Percentiles rank a stretch among this genome's conserved stretches.
These are phyloP conservation scores for Adansonia digitata DNA, from an alignment of 345 rosid species.

Conservation along the genomic window DNA sequence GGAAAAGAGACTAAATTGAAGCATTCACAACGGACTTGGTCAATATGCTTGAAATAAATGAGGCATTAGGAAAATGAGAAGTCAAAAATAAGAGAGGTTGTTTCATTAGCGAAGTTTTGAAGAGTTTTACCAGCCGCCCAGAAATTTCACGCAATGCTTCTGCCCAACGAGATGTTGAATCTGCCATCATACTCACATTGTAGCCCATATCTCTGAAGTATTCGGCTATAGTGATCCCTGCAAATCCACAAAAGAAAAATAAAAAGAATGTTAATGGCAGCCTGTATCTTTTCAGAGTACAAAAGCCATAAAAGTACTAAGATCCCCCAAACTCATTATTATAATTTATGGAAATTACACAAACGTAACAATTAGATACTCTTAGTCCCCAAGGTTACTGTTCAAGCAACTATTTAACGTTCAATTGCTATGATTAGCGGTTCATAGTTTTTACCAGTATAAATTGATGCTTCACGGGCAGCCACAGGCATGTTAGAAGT, in stretches of 20 bases:
- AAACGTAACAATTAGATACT: neutral
- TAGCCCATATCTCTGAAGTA: conserved; percentile 97
- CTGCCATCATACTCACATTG: conserved; percentile 99
- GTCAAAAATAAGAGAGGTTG: neutral
- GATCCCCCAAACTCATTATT: neutral
- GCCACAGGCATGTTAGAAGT: conserved; percentile 99
- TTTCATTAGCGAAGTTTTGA: neutral
- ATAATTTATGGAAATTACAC: neutral
- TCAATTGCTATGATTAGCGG: neutral
- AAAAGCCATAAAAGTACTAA: neutral
- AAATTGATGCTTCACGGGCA: conserved; percentile 99
- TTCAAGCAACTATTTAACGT: neutral
- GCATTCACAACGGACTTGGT: neutral
- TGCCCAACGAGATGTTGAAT: conserved; percentile 99
- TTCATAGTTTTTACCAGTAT: conserved; percentile 50
- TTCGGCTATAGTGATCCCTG: conserved; percentile 97
- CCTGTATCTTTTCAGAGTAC: neutral
- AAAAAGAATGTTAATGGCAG: neutral
- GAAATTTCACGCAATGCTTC: conserved; percentile 99
- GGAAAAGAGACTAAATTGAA: neutral
- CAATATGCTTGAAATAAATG: neutral
- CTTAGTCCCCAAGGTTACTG: neutral
- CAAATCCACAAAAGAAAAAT: conserved; percentile 4
- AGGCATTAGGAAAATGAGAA: neutral
- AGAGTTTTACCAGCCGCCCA: conserved; percentile 72